Conservation (phyloP, 495 filamentous ascomycete species). For the Penicillium riverlandense region DNA sequence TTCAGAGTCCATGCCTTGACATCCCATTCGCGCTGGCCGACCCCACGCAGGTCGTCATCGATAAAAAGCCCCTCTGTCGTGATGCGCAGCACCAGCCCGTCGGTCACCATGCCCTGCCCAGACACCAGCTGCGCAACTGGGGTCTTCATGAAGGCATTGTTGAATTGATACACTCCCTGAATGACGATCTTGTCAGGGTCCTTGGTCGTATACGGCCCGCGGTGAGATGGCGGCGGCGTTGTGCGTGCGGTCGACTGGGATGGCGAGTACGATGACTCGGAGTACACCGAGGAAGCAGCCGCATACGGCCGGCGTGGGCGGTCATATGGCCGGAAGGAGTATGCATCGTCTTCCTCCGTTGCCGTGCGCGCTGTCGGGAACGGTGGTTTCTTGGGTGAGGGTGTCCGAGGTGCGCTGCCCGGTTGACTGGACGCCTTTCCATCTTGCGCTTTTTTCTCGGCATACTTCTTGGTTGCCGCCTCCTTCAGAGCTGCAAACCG, state of each 20-base stretch:
- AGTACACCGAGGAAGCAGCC: slow-evolving; percentile 54
- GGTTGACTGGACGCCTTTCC: slow-evolving; percentile 17
- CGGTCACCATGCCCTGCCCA: slow-evolving; percentile 67
- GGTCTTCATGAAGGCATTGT: slow-evolving; percentile 71
- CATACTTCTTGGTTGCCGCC: slow-evolving; percentile 37
- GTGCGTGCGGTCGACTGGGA: slow-evolving; percentile 79
- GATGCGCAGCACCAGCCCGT: slow-evolving; percentile 78
- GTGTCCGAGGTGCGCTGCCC: slow-evolving; percentile 30
- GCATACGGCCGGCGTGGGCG: slow-evolving; percentile 50
- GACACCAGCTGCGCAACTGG: slow-evolving; percentile 77
- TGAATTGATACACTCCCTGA: slow-evolving; percentile 83
- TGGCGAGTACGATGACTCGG: slow-evolving; percentile 77
- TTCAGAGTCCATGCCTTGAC: slow-evolving; percentile 97
- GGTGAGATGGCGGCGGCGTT: slow-evolving; percentile 71
- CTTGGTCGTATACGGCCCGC: slow-evolving; percentile 69
- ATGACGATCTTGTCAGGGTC: slow-evolving; percentile 95
- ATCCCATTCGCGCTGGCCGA: slow-evolving; percentile 93
- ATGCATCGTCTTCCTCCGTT: slow-evolving; percentile 57
- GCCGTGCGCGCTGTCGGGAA: slow-evolving; percentile 56
- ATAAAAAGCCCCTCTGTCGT: slow-evolving; percentile 91
- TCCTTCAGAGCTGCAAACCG: slow-evolving; percentile 40
- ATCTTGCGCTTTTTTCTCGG: slow-evolving; percentile 40
- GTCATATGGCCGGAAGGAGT: slow-evolving; percentile 83
- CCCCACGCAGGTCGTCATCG: slow-evolving; percentile 83
- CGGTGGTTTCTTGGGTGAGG: slow-evolving; percentile 50